A percentile compares a stretch with the other conserved stretches of the same genome.
Conservation (phyloP, 345 rosid species). For the Ceriops zippeliana region DNA sequence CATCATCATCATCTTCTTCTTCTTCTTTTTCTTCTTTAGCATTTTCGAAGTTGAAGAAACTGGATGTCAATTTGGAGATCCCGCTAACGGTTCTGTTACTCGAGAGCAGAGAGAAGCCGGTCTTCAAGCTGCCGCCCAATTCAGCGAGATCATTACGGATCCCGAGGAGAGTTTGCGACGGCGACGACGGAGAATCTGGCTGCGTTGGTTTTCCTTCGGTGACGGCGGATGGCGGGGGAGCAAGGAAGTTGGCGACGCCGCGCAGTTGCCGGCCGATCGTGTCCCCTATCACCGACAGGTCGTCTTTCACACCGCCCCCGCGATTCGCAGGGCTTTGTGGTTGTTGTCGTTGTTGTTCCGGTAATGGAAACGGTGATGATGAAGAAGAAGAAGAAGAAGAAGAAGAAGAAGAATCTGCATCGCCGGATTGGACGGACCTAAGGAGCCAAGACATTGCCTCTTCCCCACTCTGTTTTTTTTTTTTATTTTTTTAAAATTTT, state of each 20-base stretch:
- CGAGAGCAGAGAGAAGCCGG: conserved; percentile 43
- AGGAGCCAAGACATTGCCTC: conserved; percentile 62
- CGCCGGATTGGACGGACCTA: conserved; percentile 40
- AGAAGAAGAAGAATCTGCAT: conserved; percentile 23
- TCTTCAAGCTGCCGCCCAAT: conserved; percentile 59
- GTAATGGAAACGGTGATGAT: background rate
- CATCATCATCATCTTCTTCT: conserved; percentile 17
- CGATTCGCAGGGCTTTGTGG: background rate
- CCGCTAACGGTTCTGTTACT: conserved; percentile 21
- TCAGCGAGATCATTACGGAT: conserved; percentile 69
- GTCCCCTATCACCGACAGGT: conserved; percentile 36
- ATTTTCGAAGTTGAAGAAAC: conserved; percentile 20
- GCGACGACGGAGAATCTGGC: conserved; percentile 21
- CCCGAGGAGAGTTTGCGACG: conserved; percentile 40
- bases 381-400: conserved; percentile 19
- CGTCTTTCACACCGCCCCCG: conserved; percentile 32
- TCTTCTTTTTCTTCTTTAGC: conserved; percentile 3
- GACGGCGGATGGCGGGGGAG: conserved; percentile 38
- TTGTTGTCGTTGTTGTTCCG: background rate
- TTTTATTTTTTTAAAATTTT: background rate
- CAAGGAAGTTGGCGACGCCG: conserved; percentile 59
- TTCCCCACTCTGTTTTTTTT: background rate
- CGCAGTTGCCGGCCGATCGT: conserved; percentile 55
- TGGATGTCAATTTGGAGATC: conserved; percentile 37
- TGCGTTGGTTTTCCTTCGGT: background rate